These are phyloP conservation scores for Parastagonospora nodorum DNA, from an alignment of 2,329 filamentous ascomycete genomes.

Conservation along the genomic window DNA sequence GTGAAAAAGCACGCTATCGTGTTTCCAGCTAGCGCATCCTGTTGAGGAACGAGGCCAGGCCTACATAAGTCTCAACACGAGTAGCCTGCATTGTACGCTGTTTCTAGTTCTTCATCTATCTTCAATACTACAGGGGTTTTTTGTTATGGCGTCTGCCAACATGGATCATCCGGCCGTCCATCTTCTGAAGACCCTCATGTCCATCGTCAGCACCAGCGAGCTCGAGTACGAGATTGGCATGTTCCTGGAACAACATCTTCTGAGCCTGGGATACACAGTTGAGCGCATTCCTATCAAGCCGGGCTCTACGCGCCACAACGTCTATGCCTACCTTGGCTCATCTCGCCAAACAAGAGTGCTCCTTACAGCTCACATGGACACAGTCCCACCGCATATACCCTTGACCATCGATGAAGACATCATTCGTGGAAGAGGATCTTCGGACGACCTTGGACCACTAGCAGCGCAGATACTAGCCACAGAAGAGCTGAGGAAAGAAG, in stretches of 20 bases:
- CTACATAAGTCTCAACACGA: no score
- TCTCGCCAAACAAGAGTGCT: background rate
- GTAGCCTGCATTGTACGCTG: no score
- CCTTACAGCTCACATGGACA: slow-evolving; percentile 1
- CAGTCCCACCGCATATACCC: background rate
- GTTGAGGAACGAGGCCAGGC: no score
- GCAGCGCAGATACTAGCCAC: background rate
- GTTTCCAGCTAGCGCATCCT: background rate
- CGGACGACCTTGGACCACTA: background rate
- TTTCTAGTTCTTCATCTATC: background rate
- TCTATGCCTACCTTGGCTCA: slow-evolving; percentile 1
- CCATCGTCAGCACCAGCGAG: background rate
- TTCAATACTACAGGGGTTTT: background rate
- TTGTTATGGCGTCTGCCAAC: background rate
- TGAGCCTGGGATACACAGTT: background rate
- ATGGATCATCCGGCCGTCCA: background rate
- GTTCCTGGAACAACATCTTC: background rate
- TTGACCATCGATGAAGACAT: background rate
- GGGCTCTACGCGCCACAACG: background rate
- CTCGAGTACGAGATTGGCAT: background rate
- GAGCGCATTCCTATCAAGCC: background rate
- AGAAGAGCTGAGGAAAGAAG: background rate
- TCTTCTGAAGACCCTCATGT: background rate
- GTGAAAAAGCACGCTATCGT: background rate
- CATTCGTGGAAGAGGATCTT: background rate